Percentiles rank a stretch among this genome's conserved stretches.
Evolutionary conservation across 192 early-diverging fungal species (phyloP).

Genomic region (Allomyces javanicus): DNA sequence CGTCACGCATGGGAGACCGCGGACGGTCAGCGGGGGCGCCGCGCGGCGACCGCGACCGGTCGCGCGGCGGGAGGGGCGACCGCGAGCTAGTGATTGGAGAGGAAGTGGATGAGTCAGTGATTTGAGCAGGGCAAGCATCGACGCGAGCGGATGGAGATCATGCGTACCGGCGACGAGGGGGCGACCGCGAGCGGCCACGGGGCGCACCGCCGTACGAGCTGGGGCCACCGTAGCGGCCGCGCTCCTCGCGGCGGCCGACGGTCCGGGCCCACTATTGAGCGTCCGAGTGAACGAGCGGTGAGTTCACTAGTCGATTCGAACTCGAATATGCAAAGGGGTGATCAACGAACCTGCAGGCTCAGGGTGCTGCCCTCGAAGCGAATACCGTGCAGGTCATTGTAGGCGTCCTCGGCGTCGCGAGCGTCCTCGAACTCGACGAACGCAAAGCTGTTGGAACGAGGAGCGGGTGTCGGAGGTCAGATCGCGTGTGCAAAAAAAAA

Average conservation of each 20-base stretch:
- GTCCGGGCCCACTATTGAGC: constrained; percentile 4
- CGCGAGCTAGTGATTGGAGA: constrained; percentile 1
- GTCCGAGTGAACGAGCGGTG: constrained; percentile 5
- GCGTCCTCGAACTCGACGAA: neutral
- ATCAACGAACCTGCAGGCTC: constrained; percentile 36
- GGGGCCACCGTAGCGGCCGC: neutral
- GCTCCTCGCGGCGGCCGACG: neutral
- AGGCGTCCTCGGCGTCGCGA: constrained; percentile 75
- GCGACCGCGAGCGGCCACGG: constrained; percentile 6
- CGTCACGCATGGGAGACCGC: too few species aligned
- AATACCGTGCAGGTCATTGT: constrained; percentile 72
- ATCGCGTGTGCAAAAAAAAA: neutral
- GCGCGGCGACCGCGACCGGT: constrained; percentile 4
- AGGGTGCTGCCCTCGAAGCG: constrained; percentile 60
- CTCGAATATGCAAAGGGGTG: neutral
- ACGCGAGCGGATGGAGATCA: constrained; percentile 2
- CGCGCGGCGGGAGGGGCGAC: constrained; percentile 6
- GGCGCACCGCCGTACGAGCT: constrained; percentile 1
- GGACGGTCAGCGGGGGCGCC: too few species aligned
- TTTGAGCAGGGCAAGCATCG: neutral
- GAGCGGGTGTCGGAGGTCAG: too few species aligned
- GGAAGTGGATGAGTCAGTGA: constrained; percentile 1
- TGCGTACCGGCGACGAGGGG: constrained; percentile 6
- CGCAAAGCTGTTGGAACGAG: neutral
- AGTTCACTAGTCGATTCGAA: neutral